A percentile compares a stretch with the other conserved stretches of the same genome.
Conservation (phyloP, 2,329 filamentous ascomycete species). For the Sarocladiaceae sp. region DNA sequence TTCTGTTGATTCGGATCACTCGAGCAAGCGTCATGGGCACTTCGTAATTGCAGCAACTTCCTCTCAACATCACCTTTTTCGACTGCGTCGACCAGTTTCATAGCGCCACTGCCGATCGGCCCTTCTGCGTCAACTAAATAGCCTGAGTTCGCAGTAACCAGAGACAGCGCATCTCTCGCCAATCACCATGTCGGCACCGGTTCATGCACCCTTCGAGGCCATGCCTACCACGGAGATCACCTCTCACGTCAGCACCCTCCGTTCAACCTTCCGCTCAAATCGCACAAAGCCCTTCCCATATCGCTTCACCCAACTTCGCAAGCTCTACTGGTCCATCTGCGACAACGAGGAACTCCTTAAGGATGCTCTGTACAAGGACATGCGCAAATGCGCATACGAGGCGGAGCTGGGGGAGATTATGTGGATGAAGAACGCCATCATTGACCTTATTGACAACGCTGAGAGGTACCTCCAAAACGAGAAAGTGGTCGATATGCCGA, state of each 20-base stretch:
- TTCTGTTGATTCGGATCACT: too few relatives aligned
- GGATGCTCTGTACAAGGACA: conserved; percentile 70
- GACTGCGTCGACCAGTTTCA: too few relatives aligned
- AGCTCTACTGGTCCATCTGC: conserved; percentile 87
- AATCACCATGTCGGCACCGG: conserved; percentile 32
- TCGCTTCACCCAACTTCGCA: conserved; percentile 78
- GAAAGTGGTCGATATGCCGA: conserved; percentile 59
- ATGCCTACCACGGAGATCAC: conserved; percentile 64
- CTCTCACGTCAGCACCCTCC: conserved; percentile 51
- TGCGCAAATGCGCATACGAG: conserved; percentile 74
- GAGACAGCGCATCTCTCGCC: too few relatives aligned
- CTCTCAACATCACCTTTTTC: too few relatives aligned
- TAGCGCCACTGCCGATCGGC: too few relatives aligned
- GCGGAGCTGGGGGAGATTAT: conserved; percentile 66
- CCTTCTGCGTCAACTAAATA: too few relatives aligned
- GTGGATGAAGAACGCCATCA: conserved; percentile 74
- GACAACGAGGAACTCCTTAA: conserved; percentile 69
- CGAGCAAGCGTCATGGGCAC: too few relatives aligned
- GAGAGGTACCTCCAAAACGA: conserved; percentile 82
- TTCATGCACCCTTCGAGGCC: conserved; percentile 44
- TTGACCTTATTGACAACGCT: conserved; percentile 72
- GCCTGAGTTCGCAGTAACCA: too few relatives aligned
- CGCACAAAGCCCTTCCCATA: conserved; percentile 79
- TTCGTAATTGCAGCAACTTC: too few relatives aligned
- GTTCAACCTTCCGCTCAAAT: conserved; percentile 67